phyloP scores from a whole-genome alignment of 2,329 filamentous ascomycete species.

The Pseudodiploospora longispora region DNA sequence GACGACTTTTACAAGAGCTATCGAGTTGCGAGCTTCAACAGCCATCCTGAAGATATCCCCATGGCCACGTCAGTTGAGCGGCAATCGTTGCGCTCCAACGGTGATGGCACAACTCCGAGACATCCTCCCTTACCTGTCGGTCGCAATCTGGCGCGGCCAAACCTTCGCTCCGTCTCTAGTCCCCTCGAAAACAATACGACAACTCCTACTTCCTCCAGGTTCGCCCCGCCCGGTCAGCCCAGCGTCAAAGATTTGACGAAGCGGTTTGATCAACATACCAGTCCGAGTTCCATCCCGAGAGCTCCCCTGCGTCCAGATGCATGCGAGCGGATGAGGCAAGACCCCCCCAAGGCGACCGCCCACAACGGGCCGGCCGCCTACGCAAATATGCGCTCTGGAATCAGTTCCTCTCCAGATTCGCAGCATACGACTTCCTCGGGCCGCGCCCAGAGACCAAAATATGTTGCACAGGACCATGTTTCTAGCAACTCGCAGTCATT shows the following conservation, averaged over 20 bases:
- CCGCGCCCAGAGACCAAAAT: conserved; percentile 37
- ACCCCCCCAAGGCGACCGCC: conserved; percentile 24
- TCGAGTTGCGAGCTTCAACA: conserved; percentile 28
- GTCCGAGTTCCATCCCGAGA: conserved; percentile 24
- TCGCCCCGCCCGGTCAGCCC: conserved; percentile 37
- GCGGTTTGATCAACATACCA: conserved; percentile 62
- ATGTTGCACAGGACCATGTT: conserved; percentile 41
- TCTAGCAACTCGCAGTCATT: conserved; percentile 51
- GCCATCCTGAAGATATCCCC: conserved; percentile 24
- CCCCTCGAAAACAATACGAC: conserved; percentile 39
- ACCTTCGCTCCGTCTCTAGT: conserved; percentile 47
- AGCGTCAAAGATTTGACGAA: conserved; percentile 76
- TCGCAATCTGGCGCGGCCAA: conserved; percentile 33
- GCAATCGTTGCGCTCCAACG: conserved; percentile 40
- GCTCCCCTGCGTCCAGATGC: conserved; percentile 26
- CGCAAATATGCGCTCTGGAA: conserved; percentile 27
- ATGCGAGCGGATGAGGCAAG: conserved; percentile 25
- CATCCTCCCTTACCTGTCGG: conserved; percentile 33
- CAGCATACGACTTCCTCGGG: conserved; percentile 16
- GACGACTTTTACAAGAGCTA: conserved; percentile 50
- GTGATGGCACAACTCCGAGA: conserved; percentile 41
- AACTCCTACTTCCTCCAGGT: conserved; percentile 21
- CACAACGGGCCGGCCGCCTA: conserved; percentile 31
- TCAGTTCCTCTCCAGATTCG: conserved; percentile 13
- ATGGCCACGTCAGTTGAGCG: conserved; percentile 32